Base-by-base conservation (phyloP, 164 flowering plant species). In the Litsea cubeba region DNA sequence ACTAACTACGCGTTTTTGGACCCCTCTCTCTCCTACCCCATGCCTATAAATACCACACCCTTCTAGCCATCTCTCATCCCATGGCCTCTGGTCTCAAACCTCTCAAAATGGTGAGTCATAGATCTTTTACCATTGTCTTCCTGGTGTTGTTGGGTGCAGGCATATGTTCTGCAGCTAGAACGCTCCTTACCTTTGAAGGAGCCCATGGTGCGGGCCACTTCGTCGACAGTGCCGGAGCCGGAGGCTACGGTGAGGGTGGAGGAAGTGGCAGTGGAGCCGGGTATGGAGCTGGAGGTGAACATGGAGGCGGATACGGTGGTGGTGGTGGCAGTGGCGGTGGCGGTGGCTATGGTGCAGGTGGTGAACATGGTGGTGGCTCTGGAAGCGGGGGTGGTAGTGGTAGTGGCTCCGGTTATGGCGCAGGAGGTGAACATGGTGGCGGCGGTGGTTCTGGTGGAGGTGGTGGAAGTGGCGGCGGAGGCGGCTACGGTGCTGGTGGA, bases 101-200 rank as follows among this genome's bases (percentile, higher is more conserved):
- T 60, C 25, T 58, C 49, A 58, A 30, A 54, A 79, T 79, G 83
- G 82, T 76, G 58, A 70, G 74, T 20, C 74, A 75, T 63, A 73
- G 71, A 74, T 66, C 46, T 70, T 10, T 35, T 22, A 23, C 49
- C 40, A 14, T 58, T 65, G 73, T 74, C 51, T 78, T 77, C 76
- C 75, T 78, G 12, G 75, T 81, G 57, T 68, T 79, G 23, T 54
- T 81, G 6, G 60, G 79, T 24, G 3, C 81, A 30, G 80, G 76
- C 49, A 32, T 74, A 46, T 77, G 83, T 67, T 73, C 76, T n/a
- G 82, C 84, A 28, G 60, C 81, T 71, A 81, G 86, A 71, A 70
- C 72, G 14, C 84, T 83, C 72, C 70, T 81, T 54, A 72, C 74
- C 25, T 15, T 75, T 28, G 81, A 68, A 24, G 74, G 51, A 69